phyloP scores from a whole-genome alignment of 441 rosid species.

The Kokia cookei region DNA sequence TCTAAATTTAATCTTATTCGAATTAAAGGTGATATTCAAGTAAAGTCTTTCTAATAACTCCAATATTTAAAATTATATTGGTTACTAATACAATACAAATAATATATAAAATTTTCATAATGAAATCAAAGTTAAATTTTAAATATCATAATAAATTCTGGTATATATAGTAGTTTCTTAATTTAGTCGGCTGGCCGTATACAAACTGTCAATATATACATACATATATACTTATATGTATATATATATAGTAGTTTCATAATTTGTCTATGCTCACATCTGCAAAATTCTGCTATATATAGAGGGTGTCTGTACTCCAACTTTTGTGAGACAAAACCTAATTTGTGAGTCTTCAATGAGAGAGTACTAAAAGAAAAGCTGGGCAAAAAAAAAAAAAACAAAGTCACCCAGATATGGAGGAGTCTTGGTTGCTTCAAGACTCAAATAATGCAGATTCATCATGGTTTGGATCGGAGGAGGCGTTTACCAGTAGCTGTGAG shows the following conservation, averaged over 20 bases:
- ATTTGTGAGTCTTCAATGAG: not conserved
- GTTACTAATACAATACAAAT: too few relatives aligned
- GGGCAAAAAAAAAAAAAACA: not conserved
- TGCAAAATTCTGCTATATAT: not conserved
- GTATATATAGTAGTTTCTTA: too few relatives aligned
- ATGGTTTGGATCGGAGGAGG: not conserved
- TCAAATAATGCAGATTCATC: not conserved
- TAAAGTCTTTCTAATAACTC: too few relatives aligned
- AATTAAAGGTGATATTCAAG: too few relatives aligned
- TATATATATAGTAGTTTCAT: not conserved
- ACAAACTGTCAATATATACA: too few relatives aligned
- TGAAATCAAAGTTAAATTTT: too few relatives aligned
- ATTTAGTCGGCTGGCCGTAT: too few relatives aligned
- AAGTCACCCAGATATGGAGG: not conserved
- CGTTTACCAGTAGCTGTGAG: not conserved
- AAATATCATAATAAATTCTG: too few relatives aligned
- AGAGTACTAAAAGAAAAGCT: not conserved
- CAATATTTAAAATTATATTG: too few relatives aligned
- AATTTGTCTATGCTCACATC: not conserved
- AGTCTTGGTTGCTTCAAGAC: not conserved
- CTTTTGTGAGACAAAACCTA: not conserved
- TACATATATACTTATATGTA: too few relatives aligned
- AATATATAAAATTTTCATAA: too few relatives aligned
- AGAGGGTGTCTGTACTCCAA: not conserved
- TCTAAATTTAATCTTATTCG: too few relatives aligned